Evolutionary conservation across 225 moss, liverwort and hornwort genomes (phyloP).

Genomic region (Anthoceros angustus): DNA sequence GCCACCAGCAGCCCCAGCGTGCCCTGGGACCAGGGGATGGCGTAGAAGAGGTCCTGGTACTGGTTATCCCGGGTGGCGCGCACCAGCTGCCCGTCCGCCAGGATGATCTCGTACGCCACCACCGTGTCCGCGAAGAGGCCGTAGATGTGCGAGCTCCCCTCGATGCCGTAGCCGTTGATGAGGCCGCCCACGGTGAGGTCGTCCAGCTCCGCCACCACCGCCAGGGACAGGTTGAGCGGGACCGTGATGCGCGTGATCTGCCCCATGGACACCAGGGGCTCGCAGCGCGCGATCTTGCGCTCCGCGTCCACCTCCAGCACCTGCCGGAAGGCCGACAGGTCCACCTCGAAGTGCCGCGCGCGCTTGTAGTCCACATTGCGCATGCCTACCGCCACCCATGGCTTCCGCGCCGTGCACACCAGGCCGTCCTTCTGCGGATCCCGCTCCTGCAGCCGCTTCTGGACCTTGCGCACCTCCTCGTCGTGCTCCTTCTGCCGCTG

Average conservation of each 20-base stretch:
- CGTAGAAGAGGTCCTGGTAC: slow-evolving; percentile 67
- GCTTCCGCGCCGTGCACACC: slow-evolving; percentile 78
- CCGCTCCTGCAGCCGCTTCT: slow-evolving; percentile 65
- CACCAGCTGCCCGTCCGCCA: slow-evolving; percentile 71
- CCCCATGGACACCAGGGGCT: slow-evolving; percentile 88
- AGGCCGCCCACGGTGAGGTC: slow-evolving; percentile 93
- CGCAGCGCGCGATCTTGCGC: slow-evolving; percentile 64
- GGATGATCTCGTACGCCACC: slow-evolving; percentile 76
- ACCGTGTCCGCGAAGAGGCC: slow-evolving; percentile 90
- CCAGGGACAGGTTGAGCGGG: slow-evolving; percentile 66
- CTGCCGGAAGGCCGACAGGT: slow-evolving; percentile 68
- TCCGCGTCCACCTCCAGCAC: slow-evolving; percentile 61
- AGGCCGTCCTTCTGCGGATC: slow-evolving; percentile 71
- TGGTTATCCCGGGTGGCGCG: slow-evolving; percentile 79
- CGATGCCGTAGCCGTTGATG: slow-evolving; percentile 93
- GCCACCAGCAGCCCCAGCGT: slow-evolving; percentile 83
- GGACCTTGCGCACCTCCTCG: slow-evolving; percentile 56
- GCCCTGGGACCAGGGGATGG: slow-evolving; percentile 94
- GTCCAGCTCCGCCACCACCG: slow-evolving; percentile 91
- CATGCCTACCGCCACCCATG: slow-evolving; percentile 96
- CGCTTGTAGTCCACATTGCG: slow-evolving; percentile 98
- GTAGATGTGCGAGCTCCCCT: slow-evolving; percentile 93
- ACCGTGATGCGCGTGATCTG: slow-evolving; percentile 77
- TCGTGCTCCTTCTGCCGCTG: slow-evolving; percentile 78
- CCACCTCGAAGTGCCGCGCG: slow-evolving; percentile 88